phyloP scores from a whole-genome alignment of 257 asterid species.

The Ilex aquifolium region DNA sequence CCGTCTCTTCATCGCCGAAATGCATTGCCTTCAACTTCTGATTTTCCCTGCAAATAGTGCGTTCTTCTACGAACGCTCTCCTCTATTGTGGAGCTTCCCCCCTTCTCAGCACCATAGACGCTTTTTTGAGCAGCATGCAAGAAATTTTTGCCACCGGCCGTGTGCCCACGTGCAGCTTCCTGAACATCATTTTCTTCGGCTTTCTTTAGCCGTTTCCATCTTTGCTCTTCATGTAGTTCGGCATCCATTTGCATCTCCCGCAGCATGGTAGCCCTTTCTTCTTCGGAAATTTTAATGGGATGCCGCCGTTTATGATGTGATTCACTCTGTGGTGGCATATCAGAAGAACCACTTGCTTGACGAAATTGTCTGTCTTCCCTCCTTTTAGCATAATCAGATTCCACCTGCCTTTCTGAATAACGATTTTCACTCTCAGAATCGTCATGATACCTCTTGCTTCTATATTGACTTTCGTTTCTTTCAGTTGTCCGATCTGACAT shows the following conservation, averaged over 20 bases:
- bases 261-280: conserved; percentile 84
- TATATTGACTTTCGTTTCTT: conserved; percentile 14
- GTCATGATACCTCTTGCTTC: conserved; percentile 7
- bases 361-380: conserved; percentile 1
- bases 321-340: conserved; percentile 36
- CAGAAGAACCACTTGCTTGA: conserved; percentile 19
- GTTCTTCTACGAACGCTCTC: conserved; percentile 92
- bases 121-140: conserved; percentile 74
- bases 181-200: conserved; percentile 72
- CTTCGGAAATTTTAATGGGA: conserved; percentile 64
- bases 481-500: conserved; percentile 9
- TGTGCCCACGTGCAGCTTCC: conserved; percentile 47
- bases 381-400: conserved; percentile 22
- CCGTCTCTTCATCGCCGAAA: conserved; percentile 41
- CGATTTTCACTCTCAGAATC: conserved; percentile 21
- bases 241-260: conserved; percentile 96
- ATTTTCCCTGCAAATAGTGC: conserved; percentile 69
- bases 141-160: conserved; percentile 62
- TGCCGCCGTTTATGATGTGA: conserved; percentile 31
- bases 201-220: conserved; percentile 83
- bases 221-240: conserved; percentile 77
- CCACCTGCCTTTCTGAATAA: conserved; percentile 28
- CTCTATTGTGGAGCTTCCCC: conserved; percentile 89
- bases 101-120: conserved; percentile 87
- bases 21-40: conserved; percentile 68